Evolutionary conservation across 2,329 filamentous ascomycete species (phyloP), one percentile per base, ranked within the genome.

Genomic region (Fusarium sp.): DNA sequence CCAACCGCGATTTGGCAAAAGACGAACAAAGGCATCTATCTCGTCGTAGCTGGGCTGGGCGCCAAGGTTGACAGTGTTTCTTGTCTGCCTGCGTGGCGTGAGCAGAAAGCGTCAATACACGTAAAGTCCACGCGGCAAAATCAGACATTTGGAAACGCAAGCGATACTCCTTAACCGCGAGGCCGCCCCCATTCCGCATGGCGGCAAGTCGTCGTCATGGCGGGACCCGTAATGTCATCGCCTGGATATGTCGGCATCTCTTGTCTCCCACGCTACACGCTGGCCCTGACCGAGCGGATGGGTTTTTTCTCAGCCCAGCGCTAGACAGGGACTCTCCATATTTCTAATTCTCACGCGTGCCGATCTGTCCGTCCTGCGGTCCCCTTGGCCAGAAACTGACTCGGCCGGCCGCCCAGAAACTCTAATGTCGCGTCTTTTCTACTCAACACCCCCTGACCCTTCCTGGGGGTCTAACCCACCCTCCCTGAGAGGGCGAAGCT

Each of bases 181-280:
- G 47, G 56, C 40, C 8, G 43, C 45, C 32, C 54, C 56, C 35
- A 38, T 52, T 52, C 43, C 54, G 47, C 65, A 64, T 35, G 40
- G 43, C 25, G 50, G 67, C 32, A 66, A 60, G 68, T 64, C 58
- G 38, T 76, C 73, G 70, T 76, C 76, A 78, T 76, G 71, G 58
- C 67, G 50, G 66, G 59, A 59, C 52, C 52, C 35, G 43, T 33
- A 67, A 63, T 69, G 61, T 68, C 66, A 63, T 60, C 64, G 65
- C 66, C 72, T 77, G 75, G 77, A 76, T 79, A 78, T 78, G 65
- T 79, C 77, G 77, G 77, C 77, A 79, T 76, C 76, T 76, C 45
- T 30, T 57, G 52, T 59, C 60, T 50, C 37, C 35, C 35, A 59
- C 59, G 58, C 52, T 63, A 52, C 40, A 32, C 40, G 54, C 58